A percentile compares a stretch with the other conserved stretches of the same genome.
phyloP scores from a whole-genome alignment of 106 monocot species.

The Chionographis japonica region DNA sequence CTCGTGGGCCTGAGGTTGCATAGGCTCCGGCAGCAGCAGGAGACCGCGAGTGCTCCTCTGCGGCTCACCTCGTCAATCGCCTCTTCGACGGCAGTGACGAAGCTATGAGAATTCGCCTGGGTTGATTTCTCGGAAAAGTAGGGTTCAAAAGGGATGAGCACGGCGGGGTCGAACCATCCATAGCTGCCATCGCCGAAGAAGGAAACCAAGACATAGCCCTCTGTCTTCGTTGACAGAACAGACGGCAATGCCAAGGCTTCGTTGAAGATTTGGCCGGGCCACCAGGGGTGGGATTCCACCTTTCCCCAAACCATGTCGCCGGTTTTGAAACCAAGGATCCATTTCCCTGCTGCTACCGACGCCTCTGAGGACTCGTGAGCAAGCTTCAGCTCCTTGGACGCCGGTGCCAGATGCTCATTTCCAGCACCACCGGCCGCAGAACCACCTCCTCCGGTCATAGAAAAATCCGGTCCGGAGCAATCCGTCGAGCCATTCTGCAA shows the following conservation, averaged over 20 bases:
- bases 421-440: too few species aligned
- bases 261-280: slow-evolving; percentile 90
- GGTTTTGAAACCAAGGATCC: slow-evolving; percentile 42
- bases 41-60: slow-evolving; percentile 50
- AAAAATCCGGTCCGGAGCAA: too few species aligned
- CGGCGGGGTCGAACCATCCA: slow-evolving; percentile 86
- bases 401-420: too few species aligned
- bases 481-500: too few species aligned
- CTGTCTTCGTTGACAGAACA: slow-evolving; percentile 40
- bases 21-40: slow-evolving; percentile 55
- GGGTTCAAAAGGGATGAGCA: slow-evolving; percentile 68
- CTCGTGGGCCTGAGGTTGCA: slow-evolving; percentile 36
- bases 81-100: slow-evolving; percentile 75
- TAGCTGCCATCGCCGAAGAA: slow-evolving; percentile 97
- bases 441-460: too few species aligned
- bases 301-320: slow-evolving; percentile 99
- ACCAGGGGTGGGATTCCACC: slow-evolving; percentile 99
- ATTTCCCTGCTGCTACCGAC: slow-evolving; percentile 2
- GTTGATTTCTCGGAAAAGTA: slow-evolving; percentile 55
- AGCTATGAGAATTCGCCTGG: slow-evolving; percentile 40
- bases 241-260: slow-evolving; percentile 44
- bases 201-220: slow-evolving; percentile 65
- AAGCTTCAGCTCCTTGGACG: too few species aligned
- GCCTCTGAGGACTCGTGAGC: too few species aligned
- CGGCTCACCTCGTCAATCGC: slow-evolving; percentile 59